Percentiles rank a stretch among this genome's conserved stretches.
phyloP scores from a whole-genome alignment of 805 yeast genomes.

The Yamadazyma endophytica region DNA sequence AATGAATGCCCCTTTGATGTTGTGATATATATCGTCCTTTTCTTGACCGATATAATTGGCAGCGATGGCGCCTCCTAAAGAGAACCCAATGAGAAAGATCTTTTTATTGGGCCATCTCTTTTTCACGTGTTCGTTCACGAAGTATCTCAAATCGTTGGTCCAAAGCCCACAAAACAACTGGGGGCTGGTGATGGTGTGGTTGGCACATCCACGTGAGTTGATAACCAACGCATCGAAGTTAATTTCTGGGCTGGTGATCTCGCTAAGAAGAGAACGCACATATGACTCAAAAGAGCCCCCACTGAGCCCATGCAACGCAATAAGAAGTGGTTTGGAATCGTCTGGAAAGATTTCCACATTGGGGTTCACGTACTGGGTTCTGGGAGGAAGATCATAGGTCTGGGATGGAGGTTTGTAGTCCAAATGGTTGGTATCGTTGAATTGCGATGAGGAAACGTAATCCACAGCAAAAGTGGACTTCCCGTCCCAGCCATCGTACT shows the following conservation, averaged over 20 bases:
- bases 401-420: conserved; percentile 41
- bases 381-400: conserved; percentile 57
- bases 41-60: conserved; percentile 72
- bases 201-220: conserved; percentile 74
- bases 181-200: conserved; percentile 68
- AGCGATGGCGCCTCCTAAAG: conserved; percentile 66
- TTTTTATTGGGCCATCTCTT: conserved; percentile 56
- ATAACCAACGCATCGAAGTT: conserved; percentile 55
- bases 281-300: conserved; percentile 81
- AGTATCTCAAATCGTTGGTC: conserved; percentile 64
- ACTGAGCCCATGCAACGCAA: conserved; percentile 68
- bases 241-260: conserved; percentile 35
- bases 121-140: conserved; percentile 48
- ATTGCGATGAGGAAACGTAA: conserved; percentile 25
- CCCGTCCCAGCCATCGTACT: conserved; percentile 39
- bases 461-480: conserved; percentile 48
- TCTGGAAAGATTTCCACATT: conserved; percentile 35
- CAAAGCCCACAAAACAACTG: conserved; percentile 63
- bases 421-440: conserved; percentile 18
- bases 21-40: conserved; percentile 39
- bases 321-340: conserved; percentile 51
- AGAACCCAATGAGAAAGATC: conserved; percentile 64
- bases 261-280: conserved; percentile 50
- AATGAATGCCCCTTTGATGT: conserved; percentile 54
- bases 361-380: conserved; percentile 58